Conservation (phyloP, 2,329 filamentous ascomycete species). For the Pyrenochaeta sp. region DNA sequence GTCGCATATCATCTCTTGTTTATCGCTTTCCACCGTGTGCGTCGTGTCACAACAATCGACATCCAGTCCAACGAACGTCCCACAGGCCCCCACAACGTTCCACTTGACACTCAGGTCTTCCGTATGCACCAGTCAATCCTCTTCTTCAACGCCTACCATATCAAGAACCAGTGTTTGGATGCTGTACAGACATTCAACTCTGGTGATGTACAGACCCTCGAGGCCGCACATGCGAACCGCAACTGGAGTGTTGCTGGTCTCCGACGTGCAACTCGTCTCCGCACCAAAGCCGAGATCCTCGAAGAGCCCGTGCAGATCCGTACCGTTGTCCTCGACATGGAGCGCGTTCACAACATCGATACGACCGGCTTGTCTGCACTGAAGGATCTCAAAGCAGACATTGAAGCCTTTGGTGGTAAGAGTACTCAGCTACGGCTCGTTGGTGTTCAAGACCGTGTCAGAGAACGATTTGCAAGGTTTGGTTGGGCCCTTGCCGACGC, state of each 20-base stretch:
- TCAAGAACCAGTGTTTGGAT: conserved; percentile 61
- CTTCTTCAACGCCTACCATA: conserved; percentile 67
- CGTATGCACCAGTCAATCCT: conserved; percentile 66
- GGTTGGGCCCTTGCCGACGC: conserved; percentile 39
- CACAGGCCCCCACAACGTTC: conserved; percentile 29
- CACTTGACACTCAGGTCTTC: conserved; percentile 64
- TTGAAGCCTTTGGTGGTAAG: conserved; percentile 60
- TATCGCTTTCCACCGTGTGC: conserved; percentile 62
- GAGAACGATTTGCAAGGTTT: conserved; percentile 41
- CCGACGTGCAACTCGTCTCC: conserved; percentile 58
- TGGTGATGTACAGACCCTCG: conserved; percentile 49
- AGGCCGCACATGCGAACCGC: conserved; percentile 51
- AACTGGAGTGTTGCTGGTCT: conserved; percentile 65
- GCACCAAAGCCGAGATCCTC: conserved; percentile 49
- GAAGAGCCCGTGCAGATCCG: conserved; percentile 52
- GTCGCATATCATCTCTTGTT: conserved; percentile 64
- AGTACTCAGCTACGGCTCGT: conserved; percentile 59
- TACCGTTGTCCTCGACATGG: conserved; percentile 63
- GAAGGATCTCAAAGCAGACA: conserved; percentile 58
- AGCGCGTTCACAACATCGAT: conserved; percentile 62
- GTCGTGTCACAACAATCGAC: conserved; percentile 26
- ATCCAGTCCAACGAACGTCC: conserved; percentile 12
- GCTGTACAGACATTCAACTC: conserved; percentile 59
- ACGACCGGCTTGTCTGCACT: conserved; percentile 62
- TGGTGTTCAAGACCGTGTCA: conserved; percentile 55